Evolutionary conservation across 352 stramenopile genomes (phyloP), one percentile per base, ranked within the genome.

Genomic region (Thraustochytrium sp.): DNA sequence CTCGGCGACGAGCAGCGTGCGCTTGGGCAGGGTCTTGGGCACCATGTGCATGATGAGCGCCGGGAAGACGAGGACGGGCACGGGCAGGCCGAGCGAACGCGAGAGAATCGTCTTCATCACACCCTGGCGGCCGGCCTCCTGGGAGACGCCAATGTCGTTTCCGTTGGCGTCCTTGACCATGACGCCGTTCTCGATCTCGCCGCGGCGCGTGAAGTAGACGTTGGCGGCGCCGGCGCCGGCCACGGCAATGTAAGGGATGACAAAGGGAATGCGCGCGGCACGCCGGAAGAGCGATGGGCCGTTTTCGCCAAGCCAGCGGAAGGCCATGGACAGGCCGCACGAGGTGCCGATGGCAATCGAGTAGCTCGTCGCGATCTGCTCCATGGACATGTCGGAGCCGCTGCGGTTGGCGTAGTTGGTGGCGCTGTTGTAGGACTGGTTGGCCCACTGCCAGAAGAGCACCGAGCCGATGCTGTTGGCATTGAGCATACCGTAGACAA

Each of bases 331-430:
- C 16, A 95, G 85, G 11, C 91, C 91, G 11, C 94, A 91, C 0
- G 91, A 91, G 3, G 90, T 92, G 48, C 88, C 87, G 65, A 91
- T 93, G 62, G 91, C 93, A 61, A 95, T 91, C 40, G 92, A 59
- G 34, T 91, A 92, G 36, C 90, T 90, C 34, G 89, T 93, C 59
- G 85, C 88, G 68, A 94, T 94, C 59, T 91, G 92, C 76, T 94
- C 90, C 93, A 63, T 72, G n/a, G 11, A 63, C 40, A 59, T 62
- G 9, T 54, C 76, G 73, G 89, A 94, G 37, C 90, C 91, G 64
- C 93, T 94, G 77, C 92, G 90, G 85, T 95, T 95, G 38, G 92
- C 90, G 85, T 94, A 95, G 89, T 95, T 95, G 85, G 94, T 94
- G 63, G 90, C 91, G 1, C 91, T 90, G 86, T 93, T 94, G 87